A percentile compares a stretch with the other conserved stretches of the same genome.
These are phyloP conservation scores for Hygrophorus russula DNA, from an alignment of 768 basidiomycete species.

Conservation along the genomic window DNA sequence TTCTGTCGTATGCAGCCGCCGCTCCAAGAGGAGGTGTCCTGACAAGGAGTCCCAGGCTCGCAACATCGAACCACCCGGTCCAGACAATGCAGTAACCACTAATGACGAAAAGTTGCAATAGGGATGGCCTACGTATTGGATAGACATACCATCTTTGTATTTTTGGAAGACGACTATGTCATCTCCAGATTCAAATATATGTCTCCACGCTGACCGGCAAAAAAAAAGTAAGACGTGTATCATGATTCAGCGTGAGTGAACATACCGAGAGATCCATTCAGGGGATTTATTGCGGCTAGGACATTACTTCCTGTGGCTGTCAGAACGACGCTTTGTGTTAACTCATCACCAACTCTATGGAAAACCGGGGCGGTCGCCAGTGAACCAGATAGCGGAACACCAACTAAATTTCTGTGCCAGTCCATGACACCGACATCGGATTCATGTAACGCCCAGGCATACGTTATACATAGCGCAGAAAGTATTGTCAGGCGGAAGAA, in stretches of 20 bases:
- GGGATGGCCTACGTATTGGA: neutral
- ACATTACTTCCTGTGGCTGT: conserved; percentile 68
- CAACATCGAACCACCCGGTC: conserved; percentile 56
- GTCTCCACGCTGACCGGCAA: conserved; percentile 69
- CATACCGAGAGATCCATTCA: conserved; percentile 65
- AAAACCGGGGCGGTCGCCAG: conserved; percentile 48
- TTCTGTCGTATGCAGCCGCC: conserved; percentile 37
- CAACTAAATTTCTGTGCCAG: conserved; percentile 76
- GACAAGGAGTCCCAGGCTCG: conserved; percentile 54
- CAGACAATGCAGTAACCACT: conserved; percentile 71
- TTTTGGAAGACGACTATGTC: conserved; percentile 52
- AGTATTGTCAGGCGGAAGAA: conserved; percentile 11
- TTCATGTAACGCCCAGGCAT: conserved; percentile 45
- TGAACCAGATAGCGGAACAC: conserved; percentile 51
- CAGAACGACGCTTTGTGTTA: conserved; percentile 39
- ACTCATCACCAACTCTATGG: conserved; percentile 22
- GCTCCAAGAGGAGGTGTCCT: conserved; percentile 60
- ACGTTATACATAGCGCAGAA: conserved; percentile 8
- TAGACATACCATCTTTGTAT: conserved; percentile 41
- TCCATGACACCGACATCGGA: conserved; percentile 75
- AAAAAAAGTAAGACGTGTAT: neutral
- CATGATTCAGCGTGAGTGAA: conserved; percentile 1
- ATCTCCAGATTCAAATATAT: conserved; percentile 63
- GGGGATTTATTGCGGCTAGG: conserved; percentile 57
- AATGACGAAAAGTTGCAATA: neutral